Percentiles rank a stretch among this genome's conserved stretches.
These are phyloP conservation scores for Phyllosticta citriasiana DNA, from an alignment of 2,329 filamentous ascomycete genomes.

Conservation along the genomic window DNA sequence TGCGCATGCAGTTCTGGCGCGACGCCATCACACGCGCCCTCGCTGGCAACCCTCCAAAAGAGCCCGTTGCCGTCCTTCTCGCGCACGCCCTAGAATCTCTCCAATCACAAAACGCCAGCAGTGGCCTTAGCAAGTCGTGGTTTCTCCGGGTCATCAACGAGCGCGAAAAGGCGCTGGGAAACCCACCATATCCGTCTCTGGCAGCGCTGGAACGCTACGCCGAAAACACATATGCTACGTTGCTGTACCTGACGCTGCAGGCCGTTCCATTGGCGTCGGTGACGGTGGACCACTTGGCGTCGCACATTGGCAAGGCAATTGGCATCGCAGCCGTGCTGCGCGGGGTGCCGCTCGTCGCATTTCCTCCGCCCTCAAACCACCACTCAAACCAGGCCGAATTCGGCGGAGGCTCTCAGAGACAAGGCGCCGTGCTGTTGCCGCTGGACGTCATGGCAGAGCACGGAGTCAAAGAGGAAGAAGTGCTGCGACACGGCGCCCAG, in stretches of 20 bases:
- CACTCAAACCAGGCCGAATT: conserved; percentile 24
- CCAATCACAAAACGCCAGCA: conserved; percentile 36
- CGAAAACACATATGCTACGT: conserved; percentile 87
- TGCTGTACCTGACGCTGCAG: conserved; percentile 81
- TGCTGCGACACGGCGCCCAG: conserved; percentile 69
- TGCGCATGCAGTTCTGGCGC: conserved; percentile 93
- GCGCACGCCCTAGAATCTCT: conserved; percentile 58
- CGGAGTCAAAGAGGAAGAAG: conserved; percentile 76
- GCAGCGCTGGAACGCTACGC: conserved; percentile 74
- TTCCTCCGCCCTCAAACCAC: conserved; percentile 53
- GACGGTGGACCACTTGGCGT: conserved; percentile 83
- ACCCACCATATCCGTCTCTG: conserved; percentile 68
- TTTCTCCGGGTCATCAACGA: conserved; percentile 66
- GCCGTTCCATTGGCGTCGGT: conserved; percentile 70
- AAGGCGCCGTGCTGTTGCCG: conserved; percentile 67
- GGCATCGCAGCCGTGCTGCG: conserved; percentile 82
- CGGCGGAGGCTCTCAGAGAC: conserved; percentile 33
- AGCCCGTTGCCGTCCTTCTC: conserved; percentile 81
- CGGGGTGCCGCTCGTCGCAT: conserved; percentile 79
- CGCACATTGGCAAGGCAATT: conserved; percentile 87
- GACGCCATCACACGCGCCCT: conserved; percentile 74
- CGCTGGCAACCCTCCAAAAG: conserved; percentile 68
- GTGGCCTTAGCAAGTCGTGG: conserved; percentile 44
- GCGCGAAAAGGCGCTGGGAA: conserved; percentile 72
- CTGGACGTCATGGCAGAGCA: conserved; percentile 80